Evolutionary conservation across 176 grass and related monocot species (phyloP), one percentile per base, ranked within the genome.

Genomic region (Rhynchospora tenuis): DNA sequence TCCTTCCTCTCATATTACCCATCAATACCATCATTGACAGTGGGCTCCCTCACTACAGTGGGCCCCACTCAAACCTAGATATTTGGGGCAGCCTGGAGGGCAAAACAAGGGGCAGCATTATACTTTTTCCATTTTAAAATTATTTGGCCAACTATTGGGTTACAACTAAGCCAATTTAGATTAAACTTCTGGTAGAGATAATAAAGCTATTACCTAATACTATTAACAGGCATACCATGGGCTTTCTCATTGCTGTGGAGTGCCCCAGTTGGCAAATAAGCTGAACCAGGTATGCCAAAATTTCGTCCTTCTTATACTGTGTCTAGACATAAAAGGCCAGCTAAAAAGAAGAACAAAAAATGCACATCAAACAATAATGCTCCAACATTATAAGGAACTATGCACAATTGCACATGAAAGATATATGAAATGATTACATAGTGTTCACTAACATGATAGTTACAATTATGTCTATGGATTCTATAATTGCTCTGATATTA

Each of bases 251-350:
- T 98, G 90, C 83, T 98, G 92, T 81, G 95, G 95, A 82, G 87
- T 98, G 78, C 91, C 89, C 80, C 95, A 93, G 61, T 84, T 98
- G 84, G 92, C 95, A 65, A 98, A 98, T 72, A 98, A 94, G 84
- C 81, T 98, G 88, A 98, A 98, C 90, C 87, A 80, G 86, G 95
- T 98, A 89, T 68, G 23, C 26, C 19, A 26, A 46, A 75, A 27
- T 75, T 54, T 75, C 0, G 12, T 80, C 26, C 81, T 28, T 80
- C 56, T 48, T 73, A 59, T 56, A 74, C 15, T 63, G 67, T 85
- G 50, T 56, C 5, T 81, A 23, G 81, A 56, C 63, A 84, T 12
- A 28, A 13, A 15, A 75, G 22, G 23, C 23, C 33, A 71, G 8
- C 9, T 19, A 23, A 46, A 20, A 54, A 52, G 47, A 51, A 75